phyloP scores from a whole-genome alignment of 352 stramenopile species.

The Globisporangium acanthophoron region DNA sequence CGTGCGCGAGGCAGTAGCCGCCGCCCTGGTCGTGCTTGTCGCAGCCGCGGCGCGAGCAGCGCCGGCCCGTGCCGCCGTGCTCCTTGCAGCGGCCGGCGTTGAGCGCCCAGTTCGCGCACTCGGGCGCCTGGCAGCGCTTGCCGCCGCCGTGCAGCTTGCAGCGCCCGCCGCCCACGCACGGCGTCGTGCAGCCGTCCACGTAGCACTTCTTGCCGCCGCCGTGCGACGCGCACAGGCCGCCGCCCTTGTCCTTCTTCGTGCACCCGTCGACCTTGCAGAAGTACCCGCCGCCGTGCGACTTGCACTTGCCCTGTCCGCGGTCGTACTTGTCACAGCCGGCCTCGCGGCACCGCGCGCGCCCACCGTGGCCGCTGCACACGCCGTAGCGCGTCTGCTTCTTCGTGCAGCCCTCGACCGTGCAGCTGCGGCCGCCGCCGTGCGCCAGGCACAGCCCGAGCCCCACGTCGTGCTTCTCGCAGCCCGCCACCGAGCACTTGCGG shows the following conservation, averaged over 20 bases:
- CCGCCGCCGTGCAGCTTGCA: conserved; percentile 71
- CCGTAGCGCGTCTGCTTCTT: conserved; percentile 80
- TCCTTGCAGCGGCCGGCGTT: conserved; percentile 71
- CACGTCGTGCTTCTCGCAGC: conserved; percentile 70
- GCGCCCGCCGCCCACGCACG: conserved; percentile 63
- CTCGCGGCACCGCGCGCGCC: conserved; percentile 65
- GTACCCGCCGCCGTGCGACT: conserved; percentile 77
- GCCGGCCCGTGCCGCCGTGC: conserved; percentile 63
- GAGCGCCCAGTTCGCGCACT: conserved; percentile 59
- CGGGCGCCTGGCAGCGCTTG: conserved; percentile 38
- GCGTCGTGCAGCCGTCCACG: conserved; percentile 53
- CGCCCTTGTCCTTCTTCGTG: conserved; percentile 80
- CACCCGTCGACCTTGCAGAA: conserved; percentile 73
- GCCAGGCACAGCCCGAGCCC: conserved; percentile 59
- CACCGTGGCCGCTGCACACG: conserved; percentile 66
- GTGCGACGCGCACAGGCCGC: conserved; percentile 69
- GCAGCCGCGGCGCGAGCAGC: conserved; percentile 56
- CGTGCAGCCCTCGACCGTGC: conserved; percentile 45
- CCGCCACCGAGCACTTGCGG: conserved; percentile 62
- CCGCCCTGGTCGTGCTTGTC: conserved; percentile 80
- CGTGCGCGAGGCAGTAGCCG: conserved; percentile 67
- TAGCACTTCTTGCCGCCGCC: conserved; percentile 83
- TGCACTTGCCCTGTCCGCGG: conserved; percentile 72
- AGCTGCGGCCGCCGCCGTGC: conserved; percentile 66
- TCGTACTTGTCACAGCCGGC: conserved; percentile 76